Percentiles rank a stretch among this genome's conserved stretches.
Conservation (phyloP, 306 rosid genomes). For the Hippophae rhamnoides region DNA sequence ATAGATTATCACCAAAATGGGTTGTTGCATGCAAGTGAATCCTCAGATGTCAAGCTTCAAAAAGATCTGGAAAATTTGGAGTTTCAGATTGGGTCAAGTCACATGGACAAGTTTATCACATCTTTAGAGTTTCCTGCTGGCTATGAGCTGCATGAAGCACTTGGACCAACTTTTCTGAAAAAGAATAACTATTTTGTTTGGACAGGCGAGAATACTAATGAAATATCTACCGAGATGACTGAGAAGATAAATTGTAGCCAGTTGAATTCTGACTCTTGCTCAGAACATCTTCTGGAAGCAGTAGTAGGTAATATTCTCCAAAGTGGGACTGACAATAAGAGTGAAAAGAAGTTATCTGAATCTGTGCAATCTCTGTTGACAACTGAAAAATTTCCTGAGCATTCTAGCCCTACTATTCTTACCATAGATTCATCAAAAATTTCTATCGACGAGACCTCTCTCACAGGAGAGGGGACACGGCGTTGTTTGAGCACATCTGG, state of each 20-base stretch:
- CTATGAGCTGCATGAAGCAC: conserved; percentile 89
- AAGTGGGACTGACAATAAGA: conserved; percentile 41
- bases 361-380: conserved; percentile 60
- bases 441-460: conserved; percentile 52
- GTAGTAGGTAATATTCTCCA: conserved; percentile 62
- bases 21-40: conserved; percentile 23
- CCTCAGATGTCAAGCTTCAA: conserved; percentile 35
- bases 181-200: conserved; percentile 38
- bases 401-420: conserved; percentile 41
- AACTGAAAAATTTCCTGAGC: conserved; percentile 48
- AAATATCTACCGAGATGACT: conserved; percentile 36
- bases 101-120: conserved; percentile 29
- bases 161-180: conserved; percentile 71
- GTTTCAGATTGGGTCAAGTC: conserved; percentile 25
- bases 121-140: conserved; percentile 84
- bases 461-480: conserved; percentile 45
- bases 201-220: conserved; percentile 33
- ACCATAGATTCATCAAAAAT: conserved; percentile 49
- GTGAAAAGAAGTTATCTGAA: conserved; percentile 47
- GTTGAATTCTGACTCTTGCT: conserved; percentile 50
- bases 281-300: conserved; percentile 88
- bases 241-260: conserved; percentile 48
- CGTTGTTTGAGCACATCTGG: conserved; percentile 70
- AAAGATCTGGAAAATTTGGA: conserved; percentile 25
- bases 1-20: conserved; percentile 27